These are phyloP conservation scores for Alternaria atra DNA, from an alignment of 2,329 filamentous ascomycete genomes.

Conservation along the genomic window DNA sequence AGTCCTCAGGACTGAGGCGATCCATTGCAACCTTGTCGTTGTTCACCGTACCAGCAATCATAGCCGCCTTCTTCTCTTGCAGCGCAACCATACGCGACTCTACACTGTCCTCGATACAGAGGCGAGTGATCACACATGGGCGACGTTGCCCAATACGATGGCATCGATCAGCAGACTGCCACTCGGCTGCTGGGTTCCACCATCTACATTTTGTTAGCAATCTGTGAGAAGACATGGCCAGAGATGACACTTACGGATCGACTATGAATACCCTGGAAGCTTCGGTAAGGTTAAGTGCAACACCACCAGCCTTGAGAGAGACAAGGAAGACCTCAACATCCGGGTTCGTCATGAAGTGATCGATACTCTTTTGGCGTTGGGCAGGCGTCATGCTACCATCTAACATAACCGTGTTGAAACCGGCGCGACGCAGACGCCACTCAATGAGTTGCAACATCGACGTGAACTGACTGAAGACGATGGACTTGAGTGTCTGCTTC, in stretches of 20 bases:
- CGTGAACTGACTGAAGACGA: constrained; percentile 97
- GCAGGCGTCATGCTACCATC: constrained; percentile 97
- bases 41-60: constrained; percentile 98
- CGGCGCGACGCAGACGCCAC: constrained; percentile 94
- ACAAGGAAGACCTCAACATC: constrained; percentile 97
- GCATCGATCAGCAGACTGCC: constrained; percentile 87
- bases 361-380: constrained; percentile 91
- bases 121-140: constrained; percentile 90
- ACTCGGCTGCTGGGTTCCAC: constrained; percentile 99
- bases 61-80: constrained; percentile 98
- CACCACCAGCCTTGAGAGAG: constrained; percentile 93
- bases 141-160: constrained; percentile 96
- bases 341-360: constrained; percentile 94
- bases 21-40: constrained; percentile 91
- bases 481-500: constrained; percentile 93
- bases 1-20: constrained; percentile 86
- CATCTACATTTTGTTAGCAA: constrained; percentile 66
- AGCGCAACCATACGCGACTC: constrained; percentile 94
- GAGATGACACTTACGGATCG: constrained; percentile 75
- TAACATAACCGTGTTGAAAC: constrained; percentile 97
- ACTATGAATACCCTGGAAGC: constrained; percentile 95
- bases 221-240: background rate
- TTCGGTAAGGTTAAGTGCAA: constrained; percentile 94
- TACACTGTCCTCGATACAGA: constrained; percentile 96
- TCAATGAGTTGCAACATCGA: constrained; percentile 97